phyloP scores from a whole-genome alignment of 805 yeast species.

The Candida odintsovae region DNA sequence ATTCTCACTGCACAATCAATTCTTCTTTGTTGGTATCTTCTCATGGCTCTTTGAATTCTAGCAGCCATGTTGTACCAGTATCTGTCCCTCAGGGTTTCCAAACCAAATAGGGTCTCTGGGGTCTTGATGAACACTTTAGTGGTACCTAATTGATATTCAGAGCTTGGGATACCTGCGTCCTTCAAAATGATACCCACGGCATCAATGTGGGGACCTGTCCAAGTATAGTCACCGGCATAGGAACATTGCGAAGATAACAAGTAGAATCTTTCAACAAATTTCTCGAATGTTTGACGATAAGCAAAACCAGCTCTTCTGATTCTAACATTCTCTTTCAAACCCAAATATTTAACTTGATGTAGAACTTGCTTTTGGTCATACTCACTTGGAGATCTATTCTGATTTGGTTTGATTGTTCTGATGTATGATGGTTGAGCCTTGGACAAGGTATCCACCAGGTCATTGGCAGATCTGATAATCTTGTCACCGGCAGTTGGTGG shows the following conservation, averaged over 20 bases:
- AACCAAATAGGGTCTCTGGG: slow-evolving; percentile 92
- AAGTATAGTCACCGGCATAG: slow-evolving; percentile 77
- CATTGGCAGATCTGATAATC: slow-evolving; percentile 87
- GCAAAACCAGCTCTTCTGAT: slow-evolving; percentile 99
- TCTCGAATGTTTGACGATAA: slow-evolving; percentile 92
- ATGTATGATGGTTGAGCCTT: slow-evolving; percentile 93
- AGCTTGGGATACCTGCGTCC: slow-evolving; percentile 63
- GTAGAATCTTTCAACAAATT: slow-evolving; percentile 92
- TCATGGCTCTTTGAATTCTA: slow-evolving; percentile 94
- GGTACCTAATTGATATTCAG: slow-evolving; percentile 88
- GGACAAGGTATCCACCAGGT: slow-evolving; percentile 81
- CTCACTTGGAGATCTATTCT: slow-evolving; percentile 83
- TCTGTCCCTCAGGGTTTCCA: slow-evolving; percentile 93
- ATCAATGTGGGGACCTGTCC: slow-evolving; percentile 53
- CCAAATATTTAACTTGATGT: slow-evolving; percentile 93
- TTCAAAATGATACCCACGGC: slow-evolving; percentile 48
- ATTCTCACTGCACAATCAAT: slow-evolving; percentile 80
- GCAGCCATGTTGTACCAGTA: slow-evolving; percentile 99
- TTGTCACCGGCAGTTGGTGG: slow-evolving; percentile 97
- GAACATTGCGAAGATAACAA: slow-evolving; percentile 83
- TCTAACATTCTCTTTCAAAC: slow-evolving; percentile 93
- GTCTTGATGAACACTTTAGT: slow-evolving; percentile 92
- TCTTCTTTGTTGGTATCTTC: slow-evolving; percentile 73
- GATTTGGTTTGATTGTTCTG: slow-evolving; percentile 96
- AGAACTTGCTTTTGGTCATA: slow-evolving; percentile 85